Evolutionary conservation across 73 alveolate genomes (phyloP).

Genomic region (Paramecium caudatum): DNA sequence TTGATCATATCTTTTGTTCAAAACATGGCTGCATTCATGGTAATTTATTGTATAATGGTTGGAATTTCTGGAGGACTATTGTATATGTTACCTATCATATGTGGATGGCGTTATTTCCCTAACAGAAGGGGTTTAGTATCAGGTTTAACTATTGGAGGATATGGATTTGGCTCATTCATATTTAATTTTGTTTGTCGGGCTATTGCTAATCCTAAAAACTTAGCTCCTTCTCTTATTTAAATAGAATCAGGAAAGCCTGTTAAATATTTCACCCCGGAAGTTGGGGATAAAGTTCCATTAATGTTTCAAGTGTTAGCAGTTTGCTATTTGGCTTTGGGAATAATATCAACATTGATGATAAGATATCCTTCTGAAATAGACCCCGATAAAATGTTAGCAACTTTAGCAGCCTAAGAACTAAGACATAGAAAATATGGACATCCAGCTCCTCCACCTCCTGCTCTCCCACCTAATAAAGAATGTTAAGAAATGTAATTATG

Average conservation of each 20-base stretch:
- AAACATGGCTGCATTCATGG: neutral
- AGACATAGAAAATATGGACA: neutral
- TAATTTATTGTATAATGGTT: slow-evolving; percentile 21
- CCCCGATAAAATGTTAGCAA: slow-evolving; percentile 14
- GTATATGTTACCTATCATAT: slow-evolving; percentile 71
- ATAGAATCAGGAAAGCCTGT: slow-evolving; percentile 32
- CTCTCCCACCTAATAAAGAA: neutral
- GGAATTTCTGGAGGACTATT: slow-evolving; percentile 68
- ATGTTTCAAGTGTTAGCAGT: slow-evolving; percentile 20
- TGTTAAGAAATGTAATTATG: neutral
- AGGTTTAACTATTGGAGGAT: slow-evolving; percentile 73
- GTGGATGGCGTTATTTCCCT: slow-evolving; percentile 78
- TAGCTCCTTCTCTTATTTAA: neutral
- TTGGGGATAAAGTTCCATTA: slow-evolving; percentile 18
- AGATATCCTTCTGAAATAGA: slow-evolving; percentile 37
- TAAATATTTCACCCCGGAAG: neutral
- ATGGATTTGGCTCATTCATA: slow-evolving; percentile 79
- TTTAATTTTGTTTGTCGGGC: slow-evolving; percentile 66
- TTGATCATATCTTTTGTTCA: neutral
- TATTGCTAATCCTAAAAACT: slow-evolving; percentile 4
- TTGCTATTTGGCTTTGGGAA: neutral
- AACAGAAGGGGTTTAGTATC: slow-evolving; percentile 67
- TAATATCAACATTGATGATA: slow-evolving; percentile 5
- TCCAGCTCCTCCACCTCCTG: too few species aligned
- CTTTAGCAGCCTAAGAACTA: neutral